Base-by-base conservation (phyloP, 129 eudicot genomes). In the Escallonia herrerae region DNA sequence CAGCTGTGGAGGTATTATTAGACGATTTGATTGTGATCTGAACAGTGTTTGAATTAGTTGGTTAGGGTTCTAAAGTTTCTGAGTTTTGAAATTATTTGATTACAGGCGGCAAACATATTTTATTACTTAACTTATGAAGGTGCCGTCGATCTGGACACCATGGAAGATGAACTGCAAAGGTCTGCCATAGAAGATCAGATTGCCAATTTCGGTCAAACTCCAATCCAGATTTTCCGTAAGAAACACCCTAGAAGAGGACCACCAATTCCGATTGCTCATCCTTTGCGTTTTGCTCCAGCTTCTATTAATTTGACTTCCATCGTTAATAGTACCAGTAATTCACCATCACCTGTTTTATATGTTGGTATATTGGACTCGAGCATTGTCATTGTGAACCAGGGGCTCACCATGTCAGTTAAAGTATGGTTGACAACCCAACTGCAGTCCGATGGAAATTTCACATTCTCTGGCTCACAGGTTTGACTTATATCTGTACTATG, bases 191-290 rank as follows among this genome's bases (percentile, higher is more conserved):
- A 89, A 84, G 99, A 94, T 79, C 99, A 94, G 77, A 94, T 94
- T 72, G 95, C 97, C 63, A 94, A 94, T 77, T 94, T 94, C 53
- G 99, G 99, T 66, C 99, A 94, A 73, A 94, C 99, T 41, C 99
- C 99, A 43, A 89, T 94, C 66, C 99, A 94, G 62, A 67, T 94
- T 55, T 94, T 89, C 70, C 81, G 90, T 60, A 89, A 86, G 81
- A 86, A 86, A 78, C 99, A 94, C 77, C 94, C 99, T 14, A 82
- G 99, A 75, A 82, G 99, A 62, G 99, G 99, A 61, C 97, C 95
- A n/a, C 99, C 99, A 12, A 82, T 94, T 69, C 99, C 99, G 49
- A 94, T 94, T 66, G 90, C 99, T 66, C 99, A 94, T 72, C 99
- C 97, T 67, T 76, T 94, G 56, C 84, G 81, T 67, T 94, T 81